Percentiles rank a stretch among this genome's conserved stretches.
Evolutionary conservation across 208 protist species (phyloP).

Genomic region (Trypanosoma conorhini): DNA sequence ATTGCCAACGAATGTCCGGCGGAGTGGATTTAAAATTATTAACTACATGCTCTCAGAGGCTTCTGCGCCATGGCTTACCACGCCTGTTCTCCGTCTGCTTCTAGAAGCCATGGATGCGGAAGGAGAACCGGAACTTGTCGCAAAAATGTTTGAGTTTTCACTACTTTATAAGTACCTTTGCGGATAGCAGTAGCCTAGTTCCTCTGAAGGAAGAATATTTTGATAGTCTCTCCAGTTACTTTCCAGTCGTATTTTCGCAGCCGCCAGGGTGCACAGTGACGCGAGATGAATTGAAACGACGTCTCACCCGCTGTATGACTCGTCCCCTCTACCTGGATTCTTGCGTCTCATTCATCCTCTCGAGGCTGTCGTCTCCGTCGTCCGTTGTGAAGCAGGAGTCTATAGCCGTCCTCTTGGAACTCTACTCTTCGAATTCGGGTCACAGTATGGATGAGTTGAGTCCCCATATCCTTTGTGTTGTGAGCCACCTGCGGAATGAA

Average conservation of each 20-base stretch:
- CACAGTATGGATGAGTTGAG: slow-evolving; percentile 17
- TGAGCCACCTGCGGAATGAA: slow-evolving; percentile 62
- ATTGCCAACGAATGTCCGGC: slow-evolving; percentile 21
- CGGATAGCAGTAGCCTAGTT: slow-evolving; percentile 25
- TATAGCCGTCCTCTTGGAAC: slow-evolving; percentile 25
- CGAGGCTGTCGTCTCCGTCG: slow-evolving; percentile 68
- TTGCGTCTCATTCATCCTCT: slow-evolving; percentile 70
- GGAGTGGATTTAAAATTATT: slow-evolving; percentile 26
- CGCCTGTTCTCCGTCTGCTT: slow-evolving; percentile 37
- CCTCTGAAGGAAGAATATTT: slow-evolving; percentile 63
- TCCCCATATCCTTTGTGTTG: slow-evolving; percentile 27
- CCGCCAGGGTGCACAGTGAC: slow-evolving; percentile 63
- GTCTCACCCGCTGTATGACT: slow-evolving; percentile 49
- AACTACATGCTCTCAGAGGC: slow-evolving; percentile 30
- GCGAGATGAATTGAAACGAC: slow-evolving; percentile 50
- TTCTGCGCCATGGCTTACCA: slow-evolving; percentile 22
- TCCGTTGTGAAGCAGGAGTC: slow-evolving; percentile 65
- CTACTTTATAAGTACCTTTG: slow-evolving; percentile 24
- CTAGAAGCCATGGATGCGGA: slow-evolving; percentile 72
- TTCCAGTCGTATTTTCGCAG: slow-evolving; percentile 80
- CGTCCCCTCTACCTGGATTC: slow-evolving; percentile 41
- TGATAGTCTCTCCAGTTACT: slow-evolving; percentile 81
- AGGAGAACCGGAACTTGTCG: slow-evolving; percentile 69
- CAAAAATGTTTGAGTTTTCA: slow-evolving; percentile 59
- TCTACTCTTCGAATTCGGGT: slow-evolving; percentile 24